Evolutionary conservation across 2,329 filamentous ascomycete genomes (phyloP).

Genomic region (Aschersonia sp.): DNA sequence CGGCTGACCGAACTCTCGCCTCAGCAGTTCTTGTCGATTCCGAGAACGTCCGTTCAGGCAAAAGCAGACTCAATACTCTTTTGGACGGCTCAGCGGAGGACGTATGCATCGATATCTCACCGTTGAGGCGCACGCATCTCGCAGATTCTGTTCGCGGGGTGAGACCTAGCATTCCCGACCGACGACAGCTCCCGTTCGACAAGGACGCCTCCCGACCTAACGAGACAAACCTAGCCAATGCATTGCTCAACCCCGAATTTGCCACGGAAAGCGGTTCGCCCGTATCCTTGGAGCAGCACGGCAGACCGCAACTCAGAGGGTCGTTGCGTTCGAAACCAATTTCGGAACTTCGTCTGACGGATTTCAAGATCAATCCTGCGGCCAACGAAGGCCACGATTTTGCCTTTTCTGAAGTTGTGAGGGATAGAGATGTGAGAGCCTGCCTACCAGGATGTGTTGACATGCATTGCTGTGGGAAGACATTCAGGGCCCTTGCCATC

Average conservation of each 20-base stretch:
- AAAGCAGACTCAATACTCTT: constrained; percentile 17
- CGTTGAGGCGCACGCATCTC: neutral
- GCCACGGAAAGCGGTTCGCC: neutral
- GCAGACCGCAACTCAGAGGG: neutral
- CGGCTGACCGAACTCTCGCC: constrained; percentile 2
- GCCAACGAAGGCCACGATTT: constrained; percentile 57
- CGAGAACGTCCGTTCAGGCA: constrained; percentile 4
- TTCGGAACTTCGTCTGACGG: constrained; percentile 43
- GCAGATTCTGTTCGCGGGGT: neutral
- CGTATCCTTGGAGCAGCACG: too few species aligned
- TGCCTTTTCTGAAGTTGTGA: constrained; percentile 62
- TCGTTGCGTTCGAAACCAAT: constrained; percentile 44
- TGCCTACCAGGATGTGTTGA: constrained; percentile 62
- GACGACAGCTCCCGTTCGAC: constrained; percentile 27
- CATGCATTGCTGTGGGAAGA: constrained; percentile 60
- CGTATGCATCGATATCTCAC: neutral
- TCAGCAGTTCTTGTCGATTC: neutral
- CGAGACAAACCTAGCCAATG: constrained; percentile 1
- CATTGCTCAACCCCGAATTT: neutral
- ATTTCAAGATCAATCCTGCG: constrained; percentile 72
- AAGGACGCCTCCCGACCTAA: constrained; percentile 8
- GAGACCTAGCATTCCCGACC: constrained; percentile 19
- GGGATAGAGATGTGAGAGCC: constrained; percentile 52
- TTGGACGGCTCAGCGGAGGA: constrained; percentile 12
- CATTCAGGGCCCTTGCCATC: constrained; percentile 52